Conservation (phyloP, 768 basidiomycete genomes). For the Scleroderma citrinum region DNA sequence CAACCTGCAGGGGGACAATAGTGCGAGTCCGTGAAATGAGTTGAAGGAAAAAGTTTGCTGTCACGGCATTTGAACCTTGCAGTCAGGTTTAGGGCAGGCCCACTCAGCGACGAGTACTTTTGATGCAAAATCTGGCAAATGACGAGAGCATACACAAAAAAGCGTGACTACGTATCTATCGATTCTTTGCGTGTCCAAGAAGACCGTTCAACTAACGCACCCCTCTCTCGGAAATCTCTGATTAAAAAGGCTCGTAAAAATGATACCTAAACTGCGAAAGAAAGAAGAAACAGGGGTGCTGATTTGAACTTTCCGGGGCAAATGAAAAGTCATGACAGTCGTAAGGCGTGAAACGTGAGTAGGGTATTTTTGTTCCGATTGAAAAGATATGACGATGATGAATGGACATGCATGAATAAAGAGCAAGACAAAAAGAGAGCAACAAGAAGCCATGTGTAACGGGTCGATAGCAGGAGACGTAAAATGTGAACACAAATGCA, state of each 20-base stretch:
- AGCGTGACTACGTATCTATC: no score
- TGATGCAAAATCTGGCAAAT: no score
- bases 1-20: conserved; percentile 30
- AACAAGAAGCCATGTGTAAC: not conserved
- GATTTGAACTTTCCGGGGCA: no score
- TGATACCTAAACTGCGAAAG: no score
- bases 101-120: no score
- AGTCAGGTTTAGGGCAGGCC: not conserved
- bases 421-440: not conserved
- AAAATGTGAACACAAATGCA: not conserved
- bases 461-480: not conserved
- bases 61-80: not conserved
- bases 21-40: conserved; percentile 31
- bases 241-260: no score
- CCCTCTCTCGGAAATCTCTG: no score
- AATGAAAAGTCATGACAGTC: not conserved
- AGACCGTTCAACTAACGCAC: no score
- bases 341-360: not conserved
- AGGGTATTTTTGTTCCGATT: not conserved
- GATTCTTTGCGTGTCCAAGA: no score
- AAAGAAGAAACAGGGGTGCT: no score
- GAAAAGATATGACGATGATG: not conserved
- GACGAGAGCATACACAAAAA: no score
- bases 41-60: conserved; percentile 4
- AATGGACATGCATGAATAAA: not conserved